Conservation (phyloP, 2,329 filamentous ascomycete species). For the Fusarium sp. region DNA sequence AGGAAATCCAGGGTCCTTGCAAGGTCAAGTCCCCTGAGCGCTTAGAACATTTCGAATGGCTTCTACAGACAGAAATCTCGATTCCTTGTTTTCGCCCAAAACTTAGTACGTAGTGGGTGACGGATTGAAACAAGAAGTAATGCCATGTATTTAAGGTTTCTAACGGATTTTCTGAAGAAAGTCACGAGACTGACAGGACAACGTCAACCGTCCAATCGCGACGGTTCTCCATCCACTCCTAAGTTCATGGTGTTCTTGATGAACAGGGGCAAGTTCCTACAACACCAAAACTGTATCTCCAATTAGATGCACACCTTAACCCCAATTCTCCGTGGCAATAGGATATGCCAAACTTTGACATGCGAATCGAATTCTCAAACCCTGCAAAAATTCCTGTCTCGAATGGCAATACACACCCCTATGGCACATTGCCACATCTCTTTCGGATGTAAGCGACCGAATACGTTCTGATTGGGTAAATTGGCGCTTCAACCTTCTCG, state of each 20-base stretch:
- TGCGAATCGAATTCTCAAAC: slow-evolving; percentile 8
- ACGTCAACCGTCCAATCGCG: not conserved
- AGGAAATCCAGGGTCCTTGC: slow-evolving; percentile 35
- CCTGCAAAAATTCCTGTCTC: not conserved
- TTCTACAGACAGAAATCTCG: slow-evolving; percentile 18
- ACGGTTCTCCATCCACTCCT: slow-evolving; percentile 1
- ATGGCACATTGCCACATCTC: slow-evolving; percentile 18
- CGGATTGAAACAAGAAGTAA: not conserved
- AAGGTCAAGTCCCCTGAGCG: not conserved
- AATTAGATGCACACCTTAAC: not conserved
- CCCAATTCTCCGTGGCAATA: slow-evolving; percentile 14
- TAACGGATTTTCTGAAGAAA: not conserved
- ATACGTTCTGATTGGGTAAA: slow-evolving; percentile 26
- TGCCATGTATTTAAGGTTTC: slow-evolving; percentile 2
- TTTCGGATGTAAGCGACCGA: slow-evolving; percentile 15
- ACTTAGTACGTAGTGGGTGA: not conserved
- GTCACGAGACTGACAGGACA: slow-evolving; percentile 14
- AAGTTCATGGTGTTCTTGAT: not conserved
- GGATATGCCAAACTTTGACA: slow-evolving; percentile 3
- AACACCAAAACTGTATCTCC: slow-evolving; percentile 14
- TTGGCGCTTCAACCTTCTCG: slow-evolving; percentile 25
- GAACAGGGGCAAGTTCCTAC: slow-evolving; percentile 14
- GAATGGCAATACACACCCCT: slow-evolving; percentile 24
- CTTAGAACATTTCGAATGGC: slow-evolving; percentile 18
- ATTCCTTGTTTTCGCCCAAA: slow-evolving; percentile 2